Evolutionary conservation across 2,329 filamentous ascomycete species (phyloP), one percentile per base, ranked within the genome.

Genomic region (Annulohypoxylon truncatum): DNA sequence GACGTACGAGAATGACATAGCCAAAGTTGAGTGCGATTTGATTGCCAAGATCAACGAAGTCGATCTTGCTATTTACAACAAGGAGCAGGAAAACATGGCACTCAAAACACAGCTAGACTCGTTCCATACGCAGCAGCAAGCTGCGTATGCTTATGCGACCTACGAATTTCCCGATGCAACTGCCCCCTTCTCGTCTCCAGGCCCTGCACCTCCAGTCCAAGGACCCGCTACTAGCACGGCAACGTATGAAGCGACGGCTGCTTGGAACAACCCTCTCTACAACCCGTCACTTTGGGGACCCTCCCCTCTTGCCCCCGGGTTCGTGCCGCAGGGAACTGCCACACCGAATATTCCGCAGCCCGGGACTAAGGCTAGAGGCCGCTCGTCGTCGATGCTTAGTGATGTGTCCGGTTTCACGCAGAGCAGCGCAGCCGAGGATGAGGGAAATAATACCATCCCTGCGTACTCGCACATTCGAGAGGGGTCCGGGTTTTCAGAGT

Each of bases 341-440:
- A 73, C 81, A 57, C 72, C 78, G 10, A 72, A 77, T 44, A 24
- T 58, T 72, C 70, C 77, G 68, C 66, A 74, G 69, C 68, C 67
- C 22, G 29, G 64, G n/a, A 54, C 56, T 22, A 84, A 82, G 75
- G 79, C 81, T 28, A 79, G 88, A 46, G 87, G 87, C 20, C 85
- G 88, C 51, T 90, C 87, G 28, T 89, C 87, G 8, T 89, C 87
- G 61, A 90, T 90, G 88, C 83, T 90, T 2, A 90, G 87, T 72
- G 85, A 89, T 71, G 80, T 90, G 2, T 89, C 87, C n/a, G 87
- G 88, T 18, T 89, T 90, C 71, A 90, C 88, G 6, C 87, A 90
- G 77, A 87, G 84, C 13, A 89, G 85, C 70, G 82, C 81, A 50
- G 86, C 84, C 46, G 85, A 85, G 20, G 81, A 82, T 18, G 81